phyloP scores from a whole-genome alignment of 257 asterid species.

The Plantago major region DNA sequence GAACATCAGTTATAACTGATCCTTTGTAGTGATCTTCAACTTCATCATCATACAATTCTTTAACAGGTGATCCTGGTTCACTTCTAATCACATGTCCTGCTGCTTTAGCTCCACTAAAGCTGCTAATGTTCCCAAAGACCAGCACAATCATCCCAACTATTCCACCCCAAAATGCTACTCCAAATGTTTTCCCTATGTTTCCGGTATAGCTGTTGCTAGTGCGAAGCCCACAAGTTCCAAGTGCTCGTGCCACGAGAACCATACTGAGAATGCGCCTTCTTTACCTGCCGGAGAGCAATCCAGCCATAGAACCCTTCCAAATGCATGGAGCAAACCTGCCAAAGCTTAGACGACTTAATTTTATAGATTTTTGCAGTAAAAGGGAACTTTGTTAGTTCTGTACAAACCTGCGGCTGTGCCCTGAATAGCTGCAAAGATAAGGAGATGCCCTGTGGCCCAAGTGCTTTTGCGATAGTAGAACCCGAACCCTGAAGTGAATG shows the following conservation, averaged over 20 bases:
- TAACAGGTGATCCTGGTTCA: conserved; percentile 46
- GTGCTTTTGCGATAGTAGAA: conserved; percentile 44
- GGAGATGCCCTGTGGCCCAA: conserved; percentile 52
- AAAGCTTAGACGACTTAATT: not conserved
- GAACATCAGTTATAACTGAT: conserved; percentile 23
- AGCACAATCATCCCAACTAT: conserved; percentile 49
- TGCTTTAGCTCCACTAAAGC: conserved; percentile 73
- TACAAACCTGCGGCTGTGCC: conserved; percentile 58
- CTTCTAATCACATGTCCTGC: conserved; percentile 61
- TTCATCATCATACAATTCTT: conserved; percentile 23
- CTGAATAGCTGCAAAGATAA: conserved; percentile 63
- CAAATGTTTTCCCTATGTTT: conserved; percentile 53
- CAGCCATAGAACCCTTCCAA: conserved; percentile 69
- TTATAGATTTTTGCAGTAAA: not conserved
- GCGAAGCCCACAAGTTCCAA: conserved; percentile 74
- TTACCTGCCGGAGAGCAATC: conserved; percentile 87
- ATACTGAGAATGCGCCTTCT: conserved; percentile 83
- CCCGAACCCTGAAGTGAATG: conserved; percentile 71
- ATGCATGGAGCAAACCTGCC: conserved; percentile 65
- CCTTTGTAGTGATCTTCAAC: conserved; percentile 27
- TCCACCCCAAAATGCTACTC: conserved; percentile 55
- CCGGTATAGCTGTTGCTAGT: conserved; percentile 48
- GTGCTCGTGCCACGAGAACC: conserved; percentile 74
- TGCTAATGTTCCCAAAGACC: conserved; percentile 76
- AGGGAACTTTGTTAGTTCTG: not conserved